Conservation (phyloP, 148 eudicot genomes). For the Rhododendron mucronatum region DNA sequence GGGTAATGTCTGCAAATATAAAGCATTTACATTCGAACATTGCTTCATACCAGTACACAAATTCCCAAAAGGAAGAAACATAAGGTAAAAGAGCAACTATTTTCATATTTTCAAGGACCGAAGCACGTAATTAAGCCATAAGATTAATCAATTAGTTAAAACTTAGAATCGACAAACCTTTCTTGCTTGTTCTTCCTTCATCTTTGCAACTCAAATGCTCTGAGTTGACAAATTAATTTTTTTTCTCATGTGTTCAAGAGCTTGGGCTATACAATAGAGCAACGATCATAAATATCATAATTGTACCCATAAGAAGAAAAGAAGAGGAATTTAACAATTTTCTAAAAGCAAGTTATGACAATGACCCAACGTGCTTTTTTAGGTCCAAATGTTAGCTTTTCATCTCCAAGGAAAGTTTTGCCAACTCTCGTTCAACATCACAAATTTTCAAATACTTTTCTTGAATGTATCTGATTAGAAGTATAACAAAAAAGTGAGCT, state of each 20-base stretch:
- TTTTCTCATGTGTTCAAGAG: slow-evolving; percentile 92
- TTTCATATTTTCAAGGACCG: not conserved
- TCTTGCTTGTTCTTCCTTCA: slow-evolving; percentile 37
- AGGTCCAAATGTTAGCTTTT: slow-evolving; percentile 85
- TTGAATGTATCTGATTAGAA: slow-evolving; percentile 62
- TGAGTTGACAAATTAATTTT: slow-evolving; percentile 87
- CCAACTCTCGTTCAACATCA: slow-evolving; percentile 86
- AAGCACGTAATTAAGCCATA: not conserved
- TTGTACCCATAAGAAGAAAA: not conserved
- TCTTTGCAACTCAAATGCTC: slow-evolving; percentile 61
- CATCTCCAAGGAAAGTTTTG: slow-evolving; percentile 71
- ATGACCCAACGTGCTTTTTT: slow-evolving; percentile 40
- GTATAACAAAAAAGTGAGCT: not conserved
- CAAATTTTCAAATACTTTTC: slow-evolving; percentile 91
- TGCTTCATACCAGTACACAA: no score
- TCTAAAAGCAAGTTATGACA: not conserved
- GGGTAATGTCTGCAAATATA: no score
- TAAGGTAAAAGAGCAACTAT: not conserved
- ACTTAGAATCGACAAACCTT: slow-evolving; percentile 37
- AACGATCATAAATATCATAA: slow-evolving; percentile 3
- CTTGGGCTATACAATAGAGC: slow-evolving; percentile 24
- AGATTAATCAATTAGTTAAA: not conserved
- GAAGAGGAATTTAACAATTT: not conserved
- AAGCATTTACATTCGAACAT: no score
- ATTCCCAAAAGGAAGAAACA: no score